Evolutionary conservation across 495 filamentous ascomycete species (phyloP).

Genomic region (Aspergillus hancockii): DNA sequence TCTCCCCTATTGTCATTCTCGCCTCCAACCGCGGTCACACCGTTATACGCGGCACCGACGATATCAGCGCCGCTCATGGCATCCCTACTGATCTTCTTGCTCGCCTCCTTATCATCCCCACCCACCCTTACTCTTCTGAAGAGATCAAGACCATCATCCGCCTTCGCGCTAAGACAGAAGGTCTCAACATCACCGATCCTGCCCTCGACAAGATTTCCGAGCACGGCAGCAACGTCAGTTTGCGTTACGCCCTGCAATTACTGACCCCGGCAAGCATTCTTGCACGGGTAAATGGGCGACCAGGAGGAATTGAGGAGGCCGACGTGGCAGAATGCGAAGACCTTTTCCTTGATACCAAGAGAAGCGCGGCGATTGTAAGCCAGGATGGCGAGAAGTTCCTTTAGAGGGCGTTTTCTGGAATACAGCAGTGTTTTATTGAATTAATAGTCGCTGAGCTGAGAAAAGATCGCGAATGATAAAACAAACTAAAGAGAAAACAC

Average conservation of each 20-base stretch:
- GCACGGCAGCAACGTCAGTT: constrained; percentile 80
- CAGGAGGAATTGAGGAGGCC: constrained; percentile 68
- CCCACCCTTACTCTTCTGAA: constrained; percentile 75
- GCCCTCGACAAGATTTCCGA: constrained; percentile 83
- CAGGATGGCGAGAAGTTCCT: constrained; percentile 67
- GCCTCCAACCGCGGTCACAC: constrained; percentile 94
- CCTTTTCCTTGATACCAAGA: constrained; percentile 84
- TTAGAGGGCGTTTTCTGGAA: not conserved
- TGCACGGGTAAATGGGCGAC: constrained; percentile 68
- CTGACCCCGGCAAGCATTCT: constrained; percentile 82
- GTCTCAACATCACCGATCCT: constrained; percentile 73
- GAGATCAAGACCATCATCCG: constrained; percentile 90
- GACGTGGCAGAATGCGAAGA: constrained; percentile 89
- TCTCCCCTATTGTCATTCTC: constrained; percentile 95
- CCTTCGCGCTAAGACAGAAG: constrained; percentile 79
- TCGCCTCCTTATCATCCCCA: constrained; percentile 93
- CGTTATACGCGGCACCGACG: constrained; percentile 82
- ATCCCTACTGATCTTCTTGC: constrained; percentile 90
- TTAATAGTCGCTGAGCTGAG: not conserved
- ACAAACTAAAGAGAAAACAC: constrained; percentile 7
- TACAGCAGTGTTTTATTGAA: not conserved
- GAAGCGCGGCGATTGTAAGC: constrained; percentile 72
- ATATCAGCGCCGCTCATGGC: constrained; percentile 83
- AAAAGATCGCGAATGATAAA: not conserved
- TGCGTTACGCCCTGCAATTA: constrained; percentile 90